Evolutionary conservation across 2,329 filamentous ascomycete genomes (phyloP).

Genomic region (Claviceps fusiformis): DNA sequence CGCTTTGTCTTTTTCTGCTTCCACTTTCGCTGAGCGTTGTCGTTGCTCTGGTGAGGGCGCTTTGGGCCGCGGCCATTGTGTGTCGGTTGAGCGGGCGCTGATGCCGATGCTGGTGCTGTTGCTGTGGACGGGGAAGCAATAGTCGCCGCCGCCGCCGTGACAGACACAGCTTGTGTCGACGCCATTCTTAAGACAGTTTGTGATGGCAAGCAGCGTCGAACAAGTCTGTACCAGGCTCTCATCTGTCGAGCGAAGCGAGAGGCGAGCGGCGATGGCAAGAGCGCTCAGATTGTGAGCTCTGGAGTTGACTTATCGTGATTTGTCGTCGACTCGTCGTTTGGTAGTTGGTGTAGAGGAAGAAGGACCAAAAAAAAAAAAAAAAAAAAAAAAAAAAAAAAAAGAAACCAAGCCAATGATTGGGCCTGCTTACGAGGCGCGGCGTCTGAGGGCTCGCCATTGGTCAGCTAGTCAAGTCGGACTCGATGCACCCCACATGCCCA

Average conservation of each 20-base stretch:
- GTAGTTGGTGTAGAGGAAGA: background rate
- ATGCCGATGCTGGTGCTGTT: background rate
- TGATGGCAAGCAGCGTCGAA: background rate
- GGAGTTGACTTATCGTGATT: background rate
- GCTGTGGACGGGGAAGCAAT: background rate
- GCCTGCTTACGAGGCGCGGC: conserved; percentile 3
- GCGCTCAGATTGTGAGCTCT: background rate
- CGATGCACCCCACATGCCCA: no score
- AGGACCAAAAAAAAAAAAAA: background rate
- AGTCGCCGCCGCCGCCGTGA: background rate
- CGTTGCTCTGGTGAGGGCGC: conserved; percentile 1
- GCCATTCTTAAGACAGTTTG: conserved; percentile 7
- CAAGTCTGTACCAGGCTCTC: conserved; percentile 5
- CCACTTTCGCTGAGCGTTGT: conserved; percentile 10
- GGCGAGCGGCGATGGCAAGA: background rate
- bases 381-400: background rate
- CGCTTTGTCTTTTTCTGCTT: conserved; percentile 42
- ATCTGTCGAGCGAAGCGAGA: conserved; percentile 4
- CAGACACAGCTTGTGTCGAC: conserved; percentile 3
- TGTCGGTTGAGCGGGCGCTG: background rate
- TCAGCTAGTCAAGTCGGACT: background rate
- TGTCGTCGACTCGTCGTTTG: no score
- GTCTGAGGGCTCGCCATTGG: conserved; percentile 2
- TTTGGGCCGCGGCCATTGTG: conserved; percentile 2
- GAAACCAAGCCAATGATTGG: conserved; percentile 1